Conservation (phyloP, 1,284 basidiomycete species). For the Ceratobasidium sp. region DNA sequence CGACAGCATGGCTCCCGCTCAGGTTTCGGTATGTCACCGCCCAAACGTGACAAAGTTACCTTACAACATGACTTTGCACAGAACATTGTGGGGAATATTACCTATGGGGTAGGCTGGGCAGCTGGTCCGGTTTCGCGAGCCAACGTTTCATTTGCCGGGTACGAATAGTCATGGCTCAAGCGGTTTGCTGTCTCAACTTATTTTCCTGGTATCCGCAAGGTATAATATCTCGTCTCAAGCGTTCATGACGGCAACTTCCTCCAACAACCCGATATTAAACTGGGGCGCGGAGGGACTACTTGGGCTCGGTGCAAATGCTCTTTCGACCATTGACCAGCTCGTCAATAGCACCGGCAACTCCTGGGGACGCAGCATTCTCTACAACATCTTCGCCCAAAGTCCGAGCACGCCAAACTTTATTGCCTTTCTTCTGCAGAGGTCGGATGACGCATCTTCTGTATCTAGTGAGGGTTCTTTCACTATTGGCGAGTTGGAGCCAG, state of each 20-base stretch:
- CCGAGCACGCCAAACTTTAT: constrained; percentile 78
- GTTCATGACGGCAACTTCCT: constrained; percentile 68
- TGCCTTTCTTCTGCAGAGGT: constrained; percentile 73
- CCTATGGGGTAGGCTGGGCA: constrained; percentile 80
- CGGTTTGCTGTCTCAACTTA: constrained; percentile 5
- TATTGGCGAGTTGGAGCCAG: constrained; percentile 69
- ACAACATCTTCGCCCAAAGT: constrained; percentile 76
- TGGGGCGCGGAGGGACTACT: constrained; percentile 78
- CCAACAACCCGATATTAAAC: constrained; percentile 72
- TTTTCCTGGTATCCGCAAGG: not conserved
- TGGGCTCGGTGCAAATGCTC: constrained; percentile 73
- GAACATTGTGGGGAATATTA: constrained; percentile 47
- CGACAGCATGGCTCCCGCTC: constrained; percentile 20
- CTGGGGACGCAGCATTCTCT: constrained; percentile 72
- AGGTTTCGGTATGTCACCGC: constrained; percentile 52
- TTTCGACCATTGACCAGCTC: constrained; percentile 72
- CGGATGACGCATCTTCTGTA: not conserved
- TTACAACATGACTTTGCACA: not conserved
- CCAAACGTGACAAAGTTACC: constrained; percentile 52
- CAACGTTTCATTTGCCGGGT: constrained; percentile 74
- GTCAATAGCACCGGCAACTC: constrained; percentile 69
- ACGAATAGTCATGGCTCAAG: not conserved
- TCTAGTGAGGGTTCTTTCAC: constrained; percentile 30
- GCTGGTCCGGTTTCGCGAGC: constrained; percentile 70
- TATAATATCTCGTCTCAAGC: constrained; percentile 71